Percentiles rank a stretch among this genome's conserved stretches.
phyloP scores from a whole-genome alignment of 2,329 filamentous ascomycete genomes.

The Corniculantispora saksenae region DNA sequence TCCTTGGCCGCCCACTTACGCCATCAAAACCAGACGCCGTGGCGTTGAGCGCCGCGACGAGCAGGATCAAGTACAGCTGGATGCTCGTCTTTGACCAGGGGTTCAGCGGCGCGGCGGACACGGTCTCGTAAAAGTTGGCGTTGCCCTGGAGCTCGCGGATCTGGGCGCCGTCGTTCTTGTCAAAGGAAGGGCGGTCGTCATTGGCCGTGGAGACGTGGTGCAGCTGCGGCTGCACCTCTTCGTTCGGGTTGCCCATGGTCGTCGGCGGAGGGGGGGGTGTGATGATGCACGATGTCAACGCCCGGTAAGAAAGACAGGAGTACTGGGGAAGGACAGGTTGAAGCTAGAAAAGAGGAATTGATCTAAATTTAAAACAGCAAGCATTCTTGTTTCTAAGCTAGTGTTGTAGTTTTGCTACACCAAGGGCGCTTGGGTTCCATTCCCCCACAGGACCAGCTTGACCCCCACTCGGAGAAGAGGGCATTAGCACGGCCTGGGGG shows the following conservation, averaged over 20 bases:
- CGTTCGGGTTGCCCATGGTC: background rate
- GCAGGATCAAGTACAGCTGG: slow-evolving; percentile 38
- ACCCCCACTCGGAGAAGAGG: slow-evolving; percentile 3
- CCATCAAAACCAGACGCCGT: slow-evolving; percentile 42
- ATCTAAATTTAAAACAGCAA: background rate
- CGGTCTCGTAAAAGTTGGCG: slow-evolving; percentile 30
- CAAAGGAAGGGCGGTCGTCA: slow-evolving; percentile 10
- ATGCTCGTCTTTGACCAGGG: slow-evolving; percentile 37
- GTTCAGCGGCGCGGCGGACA: slow-evolving; percentile 31
- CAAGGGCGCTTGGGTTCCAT: background rate
- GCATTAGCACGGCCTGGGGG: too few relatives aligned
- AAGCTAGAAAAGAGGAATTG: background rate
- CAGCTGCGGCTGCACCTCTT: slow-evolving; percentile 6
- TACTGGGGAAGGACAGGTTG: background rate
- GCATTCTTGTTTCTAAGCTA: background rate
- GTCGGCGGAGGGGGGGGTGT: background rate
- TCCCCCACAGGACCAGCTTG: background rate
- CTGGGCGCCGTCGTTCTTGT: slow-evolving; percentile 25
- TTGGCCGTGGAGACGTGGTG: background rate
- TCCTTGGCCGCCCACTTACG: slow-evolving; percentile 29
- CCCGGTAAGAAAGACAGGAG: background rate
- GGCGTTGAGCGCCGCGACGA: slow-evolving; percentile 39
- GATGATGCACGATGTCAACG: too few relatives aligned
- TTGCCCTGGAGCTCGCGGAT: slow-evolving; percentile 32
- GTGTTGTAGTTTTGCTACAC: background rate